These are phyloP conservation scores for Eucalyptus victrix DNA, from an alignment of 345 rosid genomes.

Conservation along the genomic window DNA sequence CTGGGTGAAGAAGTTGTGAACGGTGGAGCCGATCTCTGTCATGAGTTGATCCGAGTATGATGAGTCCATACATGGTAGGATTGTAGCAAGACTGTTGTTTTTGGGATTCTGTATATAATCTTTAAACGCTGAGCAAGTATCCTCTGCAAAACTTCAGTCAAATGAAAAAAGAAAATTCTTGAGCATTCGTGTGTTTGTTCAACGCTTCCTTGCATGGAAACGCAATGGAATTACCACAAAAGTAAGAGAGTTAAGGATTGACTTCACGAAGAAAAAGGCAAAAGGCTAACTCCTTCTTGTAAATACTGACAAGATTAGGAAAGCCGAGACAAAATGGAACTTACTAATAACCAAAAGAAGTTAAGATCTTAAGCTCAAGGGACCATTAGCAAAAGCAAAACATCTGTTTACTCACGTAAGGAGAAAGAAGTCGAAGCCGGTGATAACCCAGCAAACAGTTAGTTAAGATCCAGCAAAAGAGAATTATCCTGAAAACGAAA, in stretches of 20 bases:
- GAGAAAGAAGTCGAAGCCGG: conserved; percentile 58
- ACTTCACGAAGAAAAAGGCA: not conserved
- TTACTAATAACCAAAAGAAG: not conserved
- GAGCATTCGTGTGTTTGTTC: not conserved
- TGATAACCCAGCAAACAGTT: conserved; percentile 40
- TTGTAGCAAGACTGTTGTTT: conserved; percentile 17
- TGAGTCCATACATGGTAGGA: conserved; percentile 45
- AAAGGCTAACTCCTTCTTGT: not conserved
- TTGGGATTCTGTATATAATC: conserved; percentile 35
- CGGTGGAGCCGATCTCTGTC: conserved; percentile 16
- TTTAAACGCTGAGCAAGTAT: conserved; percentile 40
- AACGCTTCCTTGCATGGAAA: not conserved
- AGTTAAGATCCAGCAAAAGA: conserved; percentile 64
- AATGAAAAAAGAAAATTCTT: not conserved
- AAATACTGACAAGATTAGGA: not conserved
- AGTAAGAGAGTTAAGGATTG: not conserved
- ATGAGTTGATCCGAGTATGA: conserved; percentile 19
- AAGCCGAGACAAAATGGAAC: not conserved
- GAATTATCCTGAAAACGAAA: conserved; percentile 35
- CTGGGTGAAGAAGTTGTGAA: conserved; percentile 30
- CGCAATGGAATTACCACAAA: not conserved
- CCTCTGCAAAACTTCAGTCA: conserved; percentile 37
- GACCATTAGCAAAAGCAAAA: not conserved
- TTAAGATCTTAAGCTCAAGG: not conserved
- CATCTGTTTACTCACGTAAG: conserved; percentile 30